Base-by-base conservation (phyloP, 495 filamentous ascomycete species). In the Immersiella caudata region DNA sequence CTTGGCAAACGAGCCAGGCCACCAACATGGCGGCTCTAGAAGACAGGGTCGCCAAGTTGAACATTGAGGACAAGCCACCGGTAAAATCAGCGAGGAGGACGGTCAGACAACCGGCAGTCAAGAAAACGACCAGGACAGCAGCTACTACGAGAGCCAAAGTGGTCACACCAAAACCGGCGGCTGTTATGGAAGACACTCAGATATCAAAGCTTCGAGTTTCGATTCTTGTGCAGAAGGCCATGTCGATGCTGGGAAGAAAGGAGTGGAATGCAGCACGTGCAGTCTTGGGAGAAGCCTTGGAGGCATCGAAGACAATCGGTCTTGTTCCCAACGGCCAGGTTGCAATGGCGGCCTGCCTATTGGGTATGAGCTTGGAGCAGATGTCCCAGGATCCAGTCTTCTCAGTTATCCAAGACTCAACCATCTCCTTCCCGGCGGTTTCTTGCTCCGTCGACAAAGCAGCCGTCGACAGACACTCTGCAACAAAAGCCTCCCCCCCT, bases 361-460 rank as follows among this genome's bases (percentile, higher is more conserved):
- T 91, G 62, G 76, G 82, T 6, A 82, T 88, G 76, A 89, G 85
- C 62, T 76, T 90, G 68, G 86, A 88, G 21, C 82, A 88, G 59
- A 88, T 99, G 78, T 83, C 86, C 16, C 81, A 84, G 3, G 93
- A 98, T 79, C 89, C 93, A 11, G 89, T 94, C 1, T 96, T 93
- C 75, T 95, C 91, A 49, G 88, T 94, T 20, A 83, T 99, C 25
- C 90, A 93, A 8, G 95, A 99, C 67, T 98, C 95, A 6, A 96
- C 93, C 5, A 90, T 95, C 35, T 93, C 91, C 0, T 86, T 93
- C 67, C 93, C 93, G 9, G 88, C 91, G 3, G 80, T 93, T 35
- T 74, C 72, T 21, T 59, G 69, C 5, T 29, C 61, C n/a, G 54
- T 55, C 12, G 74, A 73, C 29, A 75, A 71, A 58, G 25, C 58